Base-by-base conservation (phyloP, 257 asterid species). In the Ophiorrhiza pumila region DNA sequence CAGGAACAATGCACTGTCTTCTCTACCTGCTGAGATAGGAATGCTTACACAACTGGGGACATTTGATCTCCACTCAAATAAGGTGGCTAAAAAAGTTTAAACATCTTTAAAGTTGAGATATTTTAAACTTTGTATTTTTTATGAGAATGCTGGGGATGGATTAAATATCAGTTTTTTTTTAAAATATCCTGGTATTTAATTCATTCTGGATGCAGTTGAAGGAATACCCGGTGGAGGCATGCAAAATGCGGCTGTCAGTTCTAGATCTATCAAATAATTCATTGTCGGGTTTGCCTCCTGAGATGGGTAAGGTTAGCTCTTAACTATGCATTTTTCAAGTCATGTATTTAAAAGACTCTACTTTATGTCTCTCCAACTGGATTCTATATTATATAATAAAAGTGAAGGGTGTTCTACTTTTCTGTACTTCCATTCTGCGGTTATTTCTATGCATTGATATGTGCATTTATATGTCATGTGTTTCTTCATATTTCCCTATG, bases 21-120 rank as follows among this genome's bases (percentile, higher is more conserved):
- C 87, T 71, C 85, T 94, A 76, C 99, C 99, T 15, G 75, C 81
- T 62, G 98, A 90, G 85, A 87, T 94, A 80, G 97, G 96, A 65
- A 79, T 85, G 66, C 78, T 94, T 82, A 81, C 90, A 63, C 80
- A 85, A 80, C 83, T 91, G 78, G 97, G 98, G 77, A 90, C 96
- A 78, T 89, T 94, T 82, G 95, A 94, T 86, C 91, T 94, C 83
- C 99, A 92, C 78, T 91, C 98, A 77, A 94, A 94, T 81, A 94
- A 88, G 98, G 99, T 94, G 68, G 25, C 43, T 78, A 15, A 61
- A 59, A n/a, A 46, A 76, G 62, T 58, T 9, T 69, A 23, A 7
- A 12, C 23, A 14, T 17, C 6, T 27, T 49, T 45, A 4, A 18
- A 60, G 47, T 2, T 9, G 63, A 76, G 49, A 61, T 52, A 20